Evolutionary conservation across 305 asterid species (phyloP).

Genomic region (Fraxinus dipetala): DNA sequence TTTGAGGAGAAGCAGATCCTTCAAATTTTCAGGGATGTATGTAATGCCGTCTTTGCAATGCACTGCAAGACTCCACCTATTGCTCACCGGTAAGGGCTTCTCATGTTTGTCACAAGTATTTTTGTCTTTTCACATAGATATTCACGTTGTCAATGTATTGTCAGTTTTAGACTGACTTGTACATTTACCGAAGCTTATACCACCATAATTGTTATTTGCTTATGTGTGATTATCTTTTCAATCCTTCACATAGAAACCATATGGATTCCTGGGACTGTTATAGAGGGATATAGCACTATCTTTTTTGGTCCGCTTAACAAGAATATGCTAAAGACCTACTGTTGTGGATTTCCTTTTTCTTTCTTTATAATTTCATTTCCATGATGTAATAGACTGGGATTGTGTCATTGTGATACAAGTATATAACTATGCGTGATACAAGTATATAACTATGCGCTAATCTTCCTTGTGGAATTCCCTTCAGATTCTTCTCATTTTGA

Average conservation of each 20-base stretch:
- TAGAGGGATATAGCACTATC: background rate
- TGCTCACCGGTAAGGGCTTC: constrained; percentile 74
- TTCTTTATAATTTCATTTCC: constrained; percentile 1
- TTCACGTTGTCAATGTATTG: background rate
- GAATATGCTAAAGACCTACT: background rate
- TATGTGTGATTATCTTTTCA: background rate
- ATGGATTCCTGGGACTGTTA: background rate
- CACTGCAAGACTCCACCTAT: constrained; percentile 86
- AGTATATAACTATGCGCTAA: background rate
- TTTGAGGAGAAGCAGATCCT: constrained; percentile 89
- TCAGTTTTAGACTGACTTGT: constrained; percentile 2
- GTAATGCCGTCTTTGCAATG: constrained; percentile 92
- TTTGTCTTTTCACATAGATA: too few relatives aligned
- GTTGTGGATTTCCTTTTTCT: background rate
- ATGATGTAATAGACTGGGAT: background rate
- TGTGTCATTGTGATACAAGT: background rate
- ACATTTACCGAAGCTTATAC: background rate
- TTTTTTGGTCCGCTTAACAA: constrained; percentile 6
- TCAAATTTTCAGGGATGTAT: constrained; percentile 71
- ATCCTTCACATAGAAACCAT: background rate
- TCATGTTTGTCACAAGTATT: constrained; percentile 17
- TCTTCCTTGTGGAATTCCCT: background rate
- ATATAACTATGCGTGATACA: background rate
- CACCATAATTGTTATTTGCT: constrained; percentile 9
- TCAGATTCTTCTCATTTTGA: background rate